Conservation (phyloP, 176 grass and related monocot genomes). For the Alopecurus myosuroides region DNA sequence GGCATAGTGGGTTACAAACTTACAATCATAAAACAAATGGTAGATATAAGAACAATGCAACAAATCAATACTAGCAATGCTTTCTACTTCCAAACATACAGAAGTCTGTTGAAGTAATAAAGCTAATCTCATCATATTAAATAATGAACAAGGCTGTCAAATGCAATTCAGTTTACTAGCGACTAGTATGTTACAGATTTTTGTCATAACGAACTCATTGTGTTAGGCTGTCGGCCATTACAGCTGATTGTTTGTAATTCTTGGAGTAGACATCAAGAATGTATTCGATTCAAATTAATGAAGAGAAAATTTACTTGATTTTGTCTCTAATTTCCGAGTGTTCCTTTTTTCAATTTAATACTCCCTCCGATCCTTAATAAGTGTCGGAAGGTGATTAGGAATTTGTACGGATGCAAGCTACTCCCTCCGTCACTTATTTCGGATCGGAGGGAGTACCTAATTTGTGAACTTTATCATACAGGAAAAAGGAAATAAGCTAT, state of each 20-base stretch:
- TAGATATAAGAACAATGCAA: background rate
- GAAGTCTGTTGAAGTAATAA: background rate
- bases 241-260: background rate
- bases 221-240: background rate
- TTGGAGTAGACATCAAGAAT: background rate
- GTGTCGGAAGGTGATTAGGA: too few relatives aligned
- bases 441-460: too few relatives aligned
- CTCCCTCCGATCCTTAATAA: too few relatives aligned
- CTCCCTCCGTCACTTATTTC: too few relatives aligned
- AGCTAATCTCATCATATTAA: background rate
- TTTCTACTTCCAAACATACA: background rate
- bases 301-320: background rate
- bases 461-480: background rate
- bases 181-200: background rate
- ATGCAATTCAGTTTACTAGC: background rate
- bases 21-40: slow-evolving; percentile 13
- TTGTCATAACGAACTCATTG: background rate
- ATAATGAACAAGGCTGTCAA: background rate
- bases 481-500: background rate
- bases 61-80: background rate
- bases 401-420: too few relatives aligned
- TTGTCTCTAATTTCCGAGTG: background rate
- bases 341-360: background rate
- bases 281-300: background rate
- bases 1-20: slow-evolving; percentile 24